phyloP scores from a whole-genome alignment of 805 yeast genomes.

The Metschnikowia vanudenii region DNA sequence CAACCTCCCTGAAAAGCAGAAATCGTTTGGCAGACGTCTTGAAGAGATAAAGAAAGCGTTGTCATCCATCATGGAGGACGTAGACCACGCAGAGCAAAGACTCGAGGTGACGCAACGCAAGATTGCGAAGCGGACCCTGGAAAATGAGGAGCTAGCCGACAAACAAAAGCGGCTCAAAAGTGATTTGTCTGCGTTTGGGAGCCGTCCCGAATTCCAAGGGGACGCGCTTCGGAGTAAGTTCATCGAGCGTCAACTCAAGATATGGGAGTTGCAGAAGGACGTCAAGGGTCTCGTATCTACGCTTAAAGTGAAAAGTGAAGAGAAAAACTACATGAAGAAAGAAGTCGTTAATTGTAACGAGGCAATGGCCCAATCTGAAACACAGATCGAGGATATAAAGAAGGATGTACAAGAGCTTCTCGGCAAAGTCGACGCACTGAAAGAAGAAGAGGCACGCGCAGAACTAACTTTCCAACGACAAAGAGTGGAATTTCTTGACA shows the following conservation, averaged over 20 bases:
- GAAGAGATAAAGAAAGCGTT: slow-evolving; percentile 45
- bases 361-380: slow-evolving; percentile 47
- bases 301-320: slow-evolving; percentile 50
- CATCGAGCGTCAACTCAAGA: slow-evolving; percentile 39
- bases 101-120: slow-evolving; percentile 34
- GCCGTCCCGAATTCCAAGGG: slow-evolving; percentile 24
- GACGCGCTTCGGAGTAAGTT: slow-evolving; percentile 22
- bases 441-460: slow-evolving; percentile 24
- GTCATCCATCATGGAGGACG: slow-evolving; percentile 45
- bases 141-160: slow-evolving; percentile 24
- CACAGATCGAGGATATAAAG: slow-evolving; percentile 26
- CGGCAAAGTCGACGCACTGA: slow-evolving; percentile 22
- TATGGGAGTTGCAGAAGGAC: slow-evolving; percentile 47
- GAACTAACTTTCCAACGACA: slow-evolving; percentile 22
- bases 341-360: slow-evolving; percentile 55
- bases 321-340: slow-evolving; percentile 58
- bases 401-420: slow-evolving; percentile 19
- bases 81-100: slow-evolving; percentile 39
- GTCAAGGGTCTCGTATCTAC: slow-evolving; percentile 44
- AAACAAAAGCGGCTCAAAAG: slow-evolving; percentile 28
- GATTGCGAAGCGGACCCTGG: slow-evolving; percentile 31
- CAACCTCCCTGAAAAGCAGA: slow-evolving; percentile 42
- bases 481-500: slow-evolving; percentile 17
- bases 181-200: slow-evolving; percentile 27
- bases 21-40: slow-evolving; percentile 42